Conservation (phyloP, 371 early-diverging fungal species). For the Mucor circinelloides region DNA sequence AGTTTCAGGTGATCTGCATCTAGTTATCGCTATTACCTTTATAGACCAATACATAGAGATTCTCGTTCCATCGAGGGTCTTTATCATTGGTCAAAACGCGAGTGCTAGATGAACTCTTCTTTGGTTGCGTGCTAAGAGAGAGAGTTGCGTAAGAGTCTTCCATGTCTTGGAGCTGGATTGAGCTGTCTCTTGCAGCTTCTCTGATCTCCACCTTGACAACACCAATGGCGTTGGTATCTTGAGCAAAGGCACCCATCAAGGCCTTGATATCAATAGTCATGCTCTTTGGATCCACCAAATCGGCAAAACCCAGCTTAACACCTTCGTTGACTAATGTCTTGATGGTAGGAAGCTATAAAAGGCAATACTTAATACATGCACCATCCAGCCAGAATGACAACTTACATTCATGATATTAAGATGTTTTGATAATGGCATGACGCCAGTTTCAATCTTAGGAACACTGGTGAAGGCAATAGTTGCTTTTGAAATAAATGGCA, state of each 20-base stretch:
- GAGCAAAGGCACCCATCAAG: conserved; percentile 29
- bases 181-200: conserved; percentile 27
- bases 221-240: conserved; percentile 46
- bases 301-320: conserved; percentile 37
- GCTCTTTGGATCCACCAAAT: conserved; percentile 48
- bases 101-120: conserved; percentile 34
- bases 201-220: conserved; percentile 39
- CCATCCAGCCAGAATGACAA: neutral
- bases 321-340: conserved; percentile 47
- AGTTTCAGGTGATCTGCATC: neutral
- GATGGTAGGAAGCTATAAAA: conserved; percentile 36
- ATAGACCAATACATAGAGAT: conserved; percentile 34
- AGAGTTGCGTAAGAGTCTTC: conserved; percentile 45
- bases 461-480: conserved; percentile 48
- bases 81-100: conserved; percentile 48
- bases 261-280: conserved; percentile 43
- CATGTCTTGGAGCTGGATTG: conserved; percentile 35
- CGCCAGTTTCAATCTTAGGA: conserved; percentile 43
- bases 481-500: conserved; percentile 46
- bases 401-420: conserved; percentile 49
- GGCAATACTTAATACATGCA: neutral
- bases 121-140: conserved; percentile 42
- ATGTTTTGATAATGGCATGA: conserved; percentile 46
- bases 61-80: conserved; percentile 47
- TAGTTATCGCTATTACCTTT: conserved; percentile 19